Evolutionary conservation across 2,329 filamentous ascomycete species (phyloP).

Genomic region (Colletotrichum gloeosporioides): DNA sequence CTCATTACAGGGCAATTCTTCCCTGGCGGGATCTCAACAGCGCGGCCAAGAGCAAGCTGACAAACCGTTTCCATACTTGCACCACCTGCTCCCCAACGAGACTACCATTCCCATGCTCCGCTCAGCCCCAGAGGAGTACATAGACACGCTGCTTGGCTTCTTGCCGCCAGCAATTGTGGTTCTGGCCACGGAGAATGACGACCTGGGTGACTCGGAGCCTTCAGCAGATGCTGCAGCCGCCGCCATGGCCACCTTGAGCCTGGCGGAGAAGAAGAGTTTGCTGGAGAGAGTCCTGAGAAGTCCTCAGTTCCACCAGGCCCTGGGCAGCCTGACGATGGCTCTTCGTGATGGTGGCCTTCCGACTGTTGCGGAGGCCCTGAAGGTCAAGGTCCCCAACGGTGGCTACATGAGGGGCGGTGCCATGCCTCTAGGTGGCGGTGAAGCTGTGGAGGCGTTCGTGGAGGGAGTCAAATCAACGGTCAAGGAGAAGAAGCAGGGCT

Average conservation of each 20-base stretch:
- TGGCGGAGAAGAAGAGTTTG: conserved; percentile 80
- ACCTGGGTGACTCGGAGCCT: conserved; percentile 67
- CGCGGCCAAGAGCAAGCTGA: conserved; percentile 43
- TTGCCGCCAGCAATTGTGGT: conserved; percentile 82
- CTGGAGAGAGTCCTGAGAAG: conserved; percentile 84
- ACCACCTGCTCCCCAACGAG: conserved; percentile 81
- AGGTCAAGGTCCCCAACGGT: conserved; percentile 81
- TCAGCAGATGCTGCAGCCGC: conserved; percentile 72
- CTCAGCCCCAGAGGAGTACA: conserved; percentile 63
- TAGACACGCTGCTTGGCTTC: conserved; percentile 78
- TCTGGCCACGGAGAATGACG: conserved; percentile 70
- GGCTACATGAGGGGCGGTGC: conserved; percentile 79
- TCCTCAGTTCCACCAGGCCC: conserved; percentile 88
- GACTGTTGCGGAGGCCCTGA: conserved; percentile 85
- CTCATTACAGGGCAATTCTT: conserved; percentile 70
- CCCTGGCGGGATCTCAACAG: conserved; percentile 35
- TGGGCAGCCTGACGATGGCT: conserved; percentile 85
- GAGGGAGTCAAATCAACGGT: conserved; percentile 85
- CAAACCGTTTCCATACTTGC: conserved; percentile 80
- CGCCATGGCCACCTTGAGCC: conserved; percentile 74
- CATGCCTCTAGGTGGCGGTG: conserved; percentile 85
- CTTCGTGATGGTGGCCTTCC: conserved; percentile 89
- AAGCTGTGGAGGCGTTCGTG: conserved; percentile 90
- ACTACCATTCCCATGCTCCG: conserved; percentile 81
- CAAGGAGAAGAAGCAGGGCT: conserved; percentile 54